These are phyloP conservation scores for Chlamydomonas incerta DNA, from an alignment of 139 green algal genomes.

Conservation along the genomic window DNA sequence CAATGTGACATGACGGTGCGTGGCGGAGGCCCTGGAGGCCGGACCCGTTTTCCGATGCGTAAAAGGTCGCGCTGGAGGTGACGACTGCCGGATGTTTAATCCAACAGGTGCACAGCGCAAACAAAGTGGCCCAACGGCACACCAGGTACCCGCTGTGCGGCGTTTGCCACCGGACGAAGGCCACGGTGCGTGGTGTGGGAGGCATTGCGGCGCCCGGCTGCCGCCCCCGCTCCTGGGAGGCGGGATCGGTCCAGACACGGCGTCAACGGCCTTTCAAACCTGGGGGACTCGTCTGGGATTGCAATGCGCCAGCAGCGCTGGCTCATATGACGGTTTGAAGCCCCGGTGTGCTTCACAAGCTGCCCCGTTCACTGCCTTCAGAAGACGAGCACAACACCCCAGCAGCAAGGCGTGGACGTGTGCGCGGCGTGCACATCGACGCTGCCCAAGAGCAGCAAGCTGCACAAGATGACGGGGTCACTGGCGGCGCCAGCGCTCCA, in stretches of 20 bases:
- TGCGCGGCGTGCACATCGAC: conserved; percentile 22
- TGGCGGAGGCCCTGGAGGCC: background rate
- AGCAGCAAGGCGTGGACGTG: conserved; percentile 21
- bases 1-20: conserved; percentile 31
- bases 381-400: conserved; percentile 8
- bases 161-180: conserved; percentile 15
- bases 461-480: conserved; percentile 13
- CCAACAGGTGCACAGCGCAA: conserved; percentile 24
- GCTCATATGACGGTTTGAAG: no score
- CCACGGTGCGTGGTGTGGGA: conserved; percentile 8
- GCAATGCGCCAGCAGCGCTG: no score
- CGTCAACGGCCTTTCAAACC: background rate
- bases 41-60: no score
- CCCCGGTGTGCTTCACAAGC: no score
- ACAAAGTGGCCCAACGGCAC: conserved; percentile 41
- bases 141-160: conserved; percentile 18
- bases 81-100: background rate
- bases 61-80: no score
- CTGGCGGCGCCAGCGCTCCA: conserved; percentile 1
- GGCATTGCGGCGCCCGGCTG: no score
- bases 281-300: background rate
- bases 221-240: no score
- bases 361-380: background rate
- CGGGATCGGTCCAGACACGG: no score
- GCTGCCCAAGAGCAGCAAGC: conserved; percentile 9